These are phyloP conservation scores for Rhodosporidiobolus odoratus DNA, from an alignment of 768 basidiomycete species.

Conservation along the genomic window DNA sequence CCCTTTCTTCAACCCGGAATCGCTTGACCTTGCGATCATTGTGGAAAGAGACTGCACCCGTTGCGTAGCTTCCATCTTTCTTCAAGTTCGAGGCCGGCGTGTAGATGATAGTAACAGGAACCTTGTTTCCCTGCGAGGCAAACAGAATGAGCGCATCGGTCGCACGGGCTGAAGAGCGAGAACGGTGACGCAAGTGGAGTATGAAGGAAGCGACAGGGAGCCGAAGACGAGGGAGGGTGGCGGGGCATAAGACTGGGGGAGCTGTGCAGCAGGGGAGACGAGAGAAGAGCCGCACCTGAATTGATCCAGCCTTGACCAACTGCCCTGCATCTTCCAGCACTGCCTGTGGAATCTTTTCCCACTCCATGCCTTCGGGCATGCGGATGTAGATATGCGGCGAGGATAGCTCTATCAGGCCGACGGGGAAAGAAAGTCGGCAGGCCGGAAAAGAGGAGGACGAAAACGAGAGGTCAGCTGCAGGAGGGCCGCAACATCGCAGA, in stretches of 20 bases:
- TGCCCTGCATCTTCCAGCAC: constrained; percentile 83
- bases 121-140: constrained; percentile 67
- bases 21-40: constrained; percentile 80
- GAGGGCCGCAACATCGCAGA: neutral
- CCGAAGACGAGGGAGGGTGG: too few species aligned
- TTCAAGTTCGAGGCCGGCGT: constrained; percentile 89
- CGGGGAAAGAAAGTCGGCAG: neutral
- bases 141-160: neutral
- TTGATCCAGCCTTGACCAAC: constrained; percentile 94
- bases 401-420: constrained; percentile 56
- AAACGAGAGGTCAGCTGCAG: neutral
- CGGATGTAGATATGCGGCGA: constrained; percentile 97
- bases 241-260: too few species aligned
- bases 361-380: constrained; percentile 68
- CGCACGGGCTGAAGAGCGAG: too few species aligned
- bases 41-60: constrained; percentile 93
- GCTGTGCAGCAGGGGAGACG: too few species aligned
- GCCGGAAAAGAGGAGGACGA: neutral
- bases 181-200: too few species aligned
- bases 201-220: too few species aligned
- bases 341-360: constrained; percentile 78
- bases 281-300: constrained; percentile 62
- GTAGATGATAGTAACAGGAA: constrained; percentile 86
- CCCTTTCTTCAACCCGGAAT: constrained; percentile 69
- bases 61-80: constrained; percentile 98